Conservation (phyloP, 2,329 filamentous ascomycete genomes). For the Alternaria sp. region DNA sequence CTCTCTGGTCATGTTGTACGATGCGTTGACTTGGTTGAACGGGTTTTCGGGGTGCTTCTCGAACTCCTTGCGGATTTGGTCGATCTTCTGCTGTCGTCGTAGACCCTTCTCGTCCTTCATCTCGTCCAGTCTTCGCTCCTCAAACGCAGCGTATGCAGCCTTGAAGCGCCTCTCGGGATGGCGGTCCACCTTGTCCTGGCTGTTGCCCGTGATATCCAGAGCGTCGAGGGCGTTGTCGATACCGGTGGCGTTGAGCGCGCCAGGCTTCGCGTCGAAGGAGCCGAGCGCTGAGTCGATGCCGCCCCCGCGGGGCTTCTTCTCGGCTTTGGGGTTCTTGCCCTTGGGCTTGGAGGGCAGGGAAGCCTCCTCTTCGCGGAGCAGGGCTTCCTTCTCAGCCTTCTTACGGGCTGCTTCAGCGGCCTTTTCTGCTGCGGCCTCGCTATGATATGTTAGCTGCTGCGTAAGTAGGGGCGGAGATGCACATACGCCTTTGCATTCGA, state of each 20-base stretch:
- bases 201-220: slow-evolving; percentile 70
- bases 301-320: slow-evolving; percentile 56
- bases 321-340: slow-evolving; percentile 69
- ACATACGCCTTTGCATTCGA: slow-evolving; percentile 83
- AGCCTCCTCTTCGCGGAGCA: slow-evolving; percentile 83
- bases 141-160: slow-evolving; percentile 82
- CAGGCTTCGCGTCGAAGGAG: slow-evolving; percentile 50
- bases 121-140: slow-evolving; percentile 81
- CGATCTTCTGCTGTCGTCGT: slow-evolving; percentile 82
- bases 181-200: slow-evolving; percentile 75
- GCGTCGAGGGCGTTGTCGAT: slow-evolving; percentile 95
- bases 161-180: slow-evolving; percentile 89
- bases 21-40: slow-evolving; percentile 81
- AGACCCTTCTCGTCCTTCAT: slow-evolving; percentile 86
- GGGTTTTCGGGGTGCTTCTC: slow-evolving; percentile 94
- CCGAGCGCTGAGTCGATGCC: slow-evolving; percentile 71
- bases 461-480: background rate
- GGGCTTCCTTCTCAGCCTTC: slow-evolving; percentile 89
- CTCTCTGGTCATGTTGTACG: slow-evolving; percentile 79
- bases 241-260: slow-evolving; percentile 77
- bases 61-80: slow-evolving; percentile 88
- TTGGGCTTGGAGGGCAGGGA: slow-evolving; percentile 68
- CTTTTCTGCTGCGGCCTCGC: slow-evolving; percentile 83
- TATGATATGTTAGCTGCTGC: slow-evolving; percentile 48
- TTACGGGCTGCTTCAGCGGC: slow-evolving; percentile 82